phyloP scores from a whole-genome alignment of 495 filamentous ascomycete species.

The Podospora pseudopauciseta region DNA sequence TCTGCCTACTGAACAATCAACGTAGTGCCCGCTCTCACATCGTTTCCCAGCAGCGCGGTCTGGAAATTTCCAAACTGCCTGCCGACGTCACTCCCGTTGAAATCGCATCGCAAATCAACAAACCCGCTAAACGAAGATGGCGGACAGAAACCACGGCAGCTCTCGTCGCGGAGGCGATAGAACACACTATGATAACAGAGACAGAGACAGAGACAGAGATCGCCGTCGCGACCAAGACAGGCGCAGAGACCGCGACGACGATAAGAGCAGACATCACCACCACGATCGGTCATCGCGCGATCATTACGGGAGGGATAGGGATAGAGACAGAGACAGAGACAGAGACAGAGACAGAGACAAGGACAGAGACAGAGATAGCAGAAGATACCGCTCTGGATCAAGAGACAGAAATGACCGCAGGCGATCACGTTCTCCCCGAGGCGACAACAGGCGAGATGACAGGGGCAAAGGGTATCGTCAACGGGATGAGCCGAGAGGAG shows the following conservation, averaged over 20 bases:
- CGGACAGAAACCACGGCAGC: conserved; percentile 25
- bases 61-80: conserved; percentile 17
- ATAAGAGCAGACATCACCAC: conserved; percentile 24
- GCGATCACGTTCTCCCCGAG: conserved; percentile 35
- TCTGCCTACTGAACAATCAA: not conserved
- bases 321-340: conserved; percentile 23
- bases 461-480: conserved; percentile 21
- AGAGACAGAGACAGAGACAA: not conserved
- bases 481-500: conserved; percentile 15
- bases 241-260: conserved; percentile 35
- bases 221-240: conserved; percentile 22
- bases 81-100: conserved; percentile 21
- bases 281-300: conserved; percentile 27
- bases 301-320: conserved; percentile 34
- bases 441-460: conserved; percentile 31
- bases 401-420: conserved; percentile 33
- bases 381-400: conserved; percentile 41
- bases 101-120: not conserved
- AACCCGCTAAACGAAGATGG: conserved; percentile 21
- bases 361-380: conserved; percentile 30
- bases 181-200: conserved; percentile 17
- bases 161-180: conserved; percentile 29
- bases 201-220: conserved; percentile 17
- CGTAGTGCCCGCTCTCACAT: conserved; percentile 15
- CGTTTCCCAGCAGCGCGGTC: conserved; percentile 6